phyloP scores from a whole-genome alignment of 306 rosid genomes.

The Acacia confusa region DNA sequence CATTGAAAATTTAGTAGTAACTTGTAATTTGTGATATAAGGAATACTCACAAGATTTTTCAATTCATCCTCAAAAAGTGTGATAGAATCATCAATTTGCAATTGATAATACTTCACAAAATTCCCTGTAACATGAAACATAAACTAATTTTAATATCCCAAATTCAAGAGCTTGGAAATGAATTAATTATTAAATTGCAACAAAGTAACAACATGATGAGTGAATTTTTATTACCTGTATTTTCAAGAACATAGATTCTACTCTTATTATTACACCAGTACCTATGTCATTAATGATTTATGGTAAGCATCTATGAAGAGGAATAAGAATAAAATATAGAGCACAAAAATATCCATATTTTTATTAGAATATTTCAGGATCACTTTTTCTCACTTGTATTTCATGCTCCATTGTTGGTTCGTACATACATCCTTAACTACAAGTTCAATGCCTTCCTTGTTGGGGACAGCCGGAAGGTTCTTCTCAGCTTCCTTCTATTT shows the following conservation, averaged over 20 bases:
- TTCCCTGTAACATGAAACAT: slow-evolving; percentile 42
- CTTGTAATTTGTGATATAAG: background rate
- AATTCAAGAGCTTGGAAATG: background rate
- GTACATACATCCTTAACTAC: slow-evolving; percentile 51
- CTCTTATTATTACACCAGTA: slow-evolving; percentile 64
- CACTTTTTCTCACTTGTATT: slow-evolving; percentile 46
- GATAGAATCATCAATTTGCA: slow-evolving; percentile 53
- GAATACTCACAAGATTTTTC: slow-evolving; percentile 59
- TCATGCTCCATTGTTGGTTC: slow-evolving; percentile 43
- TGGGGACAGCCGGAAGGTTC: slow-evolving; percentile 48
- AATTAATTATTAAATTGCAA: background rate
- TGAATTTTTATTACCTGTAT: slow-evolving; percentile 42
- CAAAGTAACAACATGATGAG: background rate
- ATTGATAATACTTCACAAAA: slow-evolving; percentile 44
- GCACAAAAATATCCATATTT: background rate
- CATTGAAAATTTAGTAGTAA: background rate
- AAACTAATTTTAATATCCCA: background rate
- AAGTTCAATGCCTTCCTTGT: slow-evolving; percentile 50
- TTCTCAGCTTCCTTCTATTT: slow-evolving; percentile 61
- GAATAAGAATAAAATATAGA: background rate
- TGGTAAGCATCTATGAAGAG: background rate
- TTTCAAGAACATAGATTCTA: slow-evolving; percentile 70
- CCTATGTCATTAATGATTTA: slow-evolving; percentile 33
- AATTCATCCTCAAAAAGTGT: slow-evolving; percentile 46
- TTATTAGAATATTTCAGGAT: background rate